phyloP scores from a whole-genome alignment of 345 rosid species.

The Pelargonium nanum region DNA sequence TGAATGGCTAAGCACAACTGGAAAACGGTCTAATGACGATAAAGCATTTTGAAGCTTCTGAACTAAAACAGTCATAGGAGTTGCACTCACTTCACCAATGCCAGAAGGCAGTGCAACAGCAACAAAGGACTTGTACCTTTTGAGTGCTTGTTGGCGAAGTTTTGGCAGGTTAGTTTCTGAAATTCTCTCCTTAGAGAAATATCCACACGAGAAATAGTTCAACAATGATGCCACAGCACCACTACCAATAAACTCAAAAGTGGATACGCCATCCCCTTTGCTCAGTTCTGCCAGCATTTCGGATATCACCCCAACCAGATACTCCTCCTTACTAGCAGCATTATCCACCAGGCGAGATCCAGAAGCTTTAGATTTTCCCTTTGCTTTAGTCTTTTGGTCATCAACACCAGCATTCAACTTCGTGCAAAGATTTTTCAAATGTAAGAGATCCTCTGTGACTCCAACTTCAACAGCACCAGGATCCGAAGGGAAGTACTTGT shows the following conservation, averaged over 20 bases:
- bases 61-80: conserved; percentile 74
- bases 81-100: conserved; percentile 32
- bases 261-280: conserved; percentile 98
- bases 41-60: conserved; percentile 97
- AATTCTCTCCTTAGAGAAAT: conserved; percentile 75
- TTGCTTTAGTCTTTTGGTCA: conserved; percentile 73
- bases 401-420: conserved; percentile 69
- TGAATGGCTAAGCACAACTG: conserved; percentile 88
- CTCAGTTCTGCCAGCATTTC: conserved; percentile 80
- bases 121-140: conserved; percentile 71
- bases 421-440: conserved; percentile 67
- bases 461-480: conserved; percentile 72
- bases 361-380: conserved; percentile 79
- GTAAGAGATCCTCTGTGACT: conserved; percentile 88
- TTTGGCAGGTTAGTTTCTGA: conserved; percentile 62
- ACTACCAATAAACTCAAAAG: conserved; percentile 97
- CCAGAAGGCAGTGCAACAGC: conserved; percentile 61
- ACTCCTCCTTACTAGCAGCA: conserved; percentile 67
- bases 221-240: conserved; percentile 93
- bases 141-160: conserved; percentile 75
- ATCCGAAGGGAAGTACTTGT: conserved; percentile 71
- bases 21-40: conserved; percentile 90
- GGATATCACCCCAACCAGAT: conserved; percentile 61
- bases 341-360: conserved; percentile 41
- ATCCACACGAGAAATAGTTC: conserved; percentile 83